Base-by-base conservation (phyloP, 2,329 filamentous ascomycete genomes). In the Xylariaceae sp. region DNA sequence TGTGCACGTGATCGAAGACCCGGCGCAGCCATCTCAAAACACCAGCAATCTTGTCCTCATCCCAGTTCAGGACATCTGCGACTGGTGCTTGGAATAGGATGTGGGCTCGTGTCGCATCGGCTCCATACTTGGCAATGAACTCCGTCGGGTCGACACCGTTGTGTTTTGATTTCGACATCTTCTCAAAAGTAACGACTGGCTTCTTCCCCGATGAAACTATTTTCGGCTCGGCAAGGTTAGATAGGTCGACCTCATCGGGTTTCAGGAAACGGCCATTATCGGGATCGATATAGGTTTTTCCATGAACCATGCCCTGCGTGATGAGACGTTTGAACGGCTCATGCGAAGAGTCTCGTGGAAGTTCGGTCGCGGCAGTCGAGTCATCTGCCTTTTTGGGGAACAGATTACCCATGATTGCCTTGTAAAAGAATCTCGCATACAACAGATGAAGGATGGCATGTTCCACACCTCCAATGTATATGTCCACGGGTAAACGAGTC, bases 121-220 rank as follows among this genome's bases (percentile, higher is more conserved):
- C 89, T 18, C 92, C 92, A 67, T 94, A 88, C 65, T 83, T 85
- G 6, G 80, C 76, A 59, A 94, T 90, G 64, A 88, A 89, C 0
- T 77, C 78, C 0, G 83, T 85, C 0, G 92, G 92, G 70, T 96
- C 90, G 5, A 96, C 90, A 30, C 92, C 92, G 70, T 96, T 96
- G 76, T 94, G 81, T 74, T 96, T 96, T 68, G 90, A 95, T 75
- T 96, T 96, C 45, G 89, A 94, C 92, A 96, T 96, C 72, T 96
- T 96, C 72, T 96, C 91, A 67, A 83, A 96, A 1, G 84, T 86
- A 15, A 91, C 74, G 34, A 77, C 82, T 1, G 88, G 84, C 0
- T 70, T 68, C 52, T 81, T 74, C 2, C 85, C 83, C 0, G 85
- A 88, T 0, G 81, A 79, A 15, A 78, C 78, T n/a, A 94, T 82